Percentiles rank a stretch among this genome's conserved stretches.
Evolutionary conservation across 1,284 basidiomycete species (phyloP).

Genomic region (Tetrapyrgos nigripes): DNA sequence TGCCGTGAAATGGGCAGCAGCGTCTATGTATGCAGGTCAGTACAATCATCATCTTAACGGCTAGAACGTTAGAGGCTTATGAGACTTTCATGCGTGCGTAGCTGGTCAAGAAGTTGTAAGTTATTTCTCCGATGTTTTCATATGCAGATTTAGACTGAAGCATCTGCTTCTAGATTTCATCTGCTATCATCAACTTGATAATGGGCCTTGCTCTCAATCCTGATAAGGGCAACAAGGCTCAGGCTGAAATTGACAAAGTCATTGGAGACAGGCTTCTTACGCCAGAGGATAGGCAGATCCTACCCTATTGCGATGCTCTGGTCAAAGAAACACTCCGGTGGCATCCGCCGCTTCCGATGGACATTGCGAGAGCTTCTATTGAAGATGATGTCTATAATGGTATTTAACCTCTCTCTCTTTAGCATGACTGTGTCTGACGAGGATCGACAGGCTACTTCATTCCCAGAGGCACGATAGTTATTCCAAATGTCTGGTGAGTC

Average conservation of each 20-base stretch:
- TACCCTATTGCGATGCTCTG: conserved; percentile 25
- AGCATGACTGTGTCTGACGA: conserved; percentile 3
- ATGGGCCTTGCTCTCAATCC: conserved; percentile 30
- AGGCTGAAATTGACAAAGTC: conserved; percentile 23
- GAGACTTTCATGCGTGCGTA: no score
- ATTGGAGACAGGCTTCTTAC: conserved; percentile 17
- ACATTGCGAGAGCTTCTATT: conserved; percentile 5
- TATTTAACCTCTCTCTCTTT: not conserved
- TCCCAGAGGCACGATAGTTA: conserved; percentile 11
- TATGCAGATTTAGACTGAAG: not conserved
- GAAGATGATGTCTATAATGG: not conserved
- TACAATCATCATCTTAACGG: no score
- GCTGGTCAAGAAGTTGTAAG: conserved; percentile 30
- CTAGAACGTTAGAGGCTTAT: no score
- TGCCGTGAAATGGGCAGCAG: conserved; percentile 27
- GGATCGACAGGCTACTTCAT: conserved; percentile 11
- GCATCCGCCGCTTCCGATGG: conserved; percentile 6
- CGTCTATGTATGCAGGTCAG: conserved; percentile 33
- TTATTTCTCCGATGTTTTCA: not conserved
- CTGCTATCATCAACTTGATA: conserved; percentile 30
- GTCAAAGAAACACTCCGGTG: conserved; percentile 16
- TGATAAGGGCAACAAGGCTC: conserved; percentile 23
- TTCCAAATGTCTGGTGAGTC: conserved; percentile 17
- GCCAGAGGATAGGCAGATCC: conserved; percentile 17
- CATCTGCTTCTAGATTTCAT: conserved; percentile 27